Base-by-base conservation (phyloP, 202 grass and related monocot species). In the Hordeum pubiflorum region DNA sequence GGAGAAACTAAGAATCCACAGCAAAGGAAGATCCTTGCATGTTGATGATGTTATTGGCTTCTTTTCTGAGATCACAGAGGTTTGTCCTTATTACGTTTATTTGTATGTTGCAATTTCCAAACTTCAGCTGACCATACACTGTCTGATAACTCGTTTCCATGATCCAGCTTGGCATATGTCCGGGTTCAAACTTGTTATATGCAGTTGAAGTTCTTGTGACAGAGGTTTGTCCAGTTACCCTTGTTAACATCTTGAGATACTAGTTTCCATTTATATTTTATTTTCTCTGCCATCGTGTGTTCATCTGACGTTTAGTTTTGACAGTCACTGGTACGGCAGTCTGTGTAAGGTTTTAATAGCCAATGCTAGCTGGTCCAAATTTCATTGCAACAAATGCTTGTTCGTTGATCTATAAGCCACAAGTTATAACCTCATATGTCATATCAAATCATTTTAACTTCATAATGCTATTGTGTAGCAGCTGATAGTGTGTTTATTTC, bases 181-280 rank as follows among this genome's bases (percentile, higher is more conserved):
- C 84, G 33, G 96, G 96, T 90, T 99, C 92, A 81, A 99, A 96
- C 74, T 90, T 96, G 60, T 89, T 99, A 81, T 99, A 89, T 10
- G 96, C 92, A 63, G 92, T 99, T 9, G 92, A 96, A 80, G 93
- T 99, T 86, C 84, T 99, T 71, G 96, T 93, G 56, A 93, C 96
- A 79, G 90, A 92, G 96, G 96, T 99, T 93, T 79, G 89, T 89
- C 12, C 23, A 83, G 63, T 79, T 79, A 24, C 59, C 83, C 66
- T 77, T 68, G 21, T 72, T 84, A 80, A 86, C 43, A 65, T 76
- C 14, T 73, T 58, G 22, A 68, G 15, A 55, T 81, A 62, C 23
- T 55, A 21, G 65, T 65, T 85, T 84, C 71, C 77, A 72, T 89
- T 31, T 78, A 21, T 26, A 60, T 78, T 63, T 44, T 72, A 32